Percentiles rank a stretch among this genome's conserved stretches.
These are phyloP conservation scores for Huntiella bhutanensis DNA, from an alignment of 2,329 filamentous ascomycete genomes.

Conservation along the genomic window DNA sequence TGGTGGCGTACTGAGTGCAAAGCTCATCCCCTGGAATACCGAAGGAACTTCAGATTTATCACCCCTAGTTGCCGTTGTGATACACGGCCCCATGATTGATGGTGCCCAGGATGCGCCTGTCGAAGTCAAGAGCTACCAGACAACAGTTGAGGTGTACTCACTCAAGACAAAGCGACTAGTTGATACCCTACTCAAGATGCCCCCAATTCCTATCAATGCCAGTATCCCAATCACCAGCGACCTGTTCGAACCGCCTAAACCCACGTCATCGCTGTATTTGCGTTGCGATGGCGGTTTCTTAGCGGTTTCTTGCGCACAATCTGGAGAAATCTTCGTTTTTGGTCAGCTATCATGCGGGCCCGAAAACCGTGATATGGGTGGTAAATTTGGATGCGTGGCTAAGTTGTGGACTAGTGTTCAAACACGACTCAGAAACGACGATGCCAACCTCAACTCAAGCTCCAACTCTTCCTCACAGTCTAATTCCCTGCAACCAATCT, in stretches of 20 bases:
- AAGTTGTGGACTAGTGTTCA: conserved; percentile 88
- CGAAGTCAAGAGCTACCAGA: conserved; percentile 52
- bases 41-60: conserved; percentile 27
- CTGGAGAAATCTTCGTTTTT: conserved; percentile 75
- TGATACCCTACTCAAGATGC: conserved; percentile 53
- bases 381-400: conserved; percentile 47
- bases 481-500: conserved; percentile 39
- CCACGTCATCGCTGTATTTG: conserved; percentile 54
- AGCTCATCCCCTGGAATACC: conserved; percentile 55
- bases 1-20: conserved; percentile 65
- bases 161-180: conserved; percentile 54
- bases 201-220: conserved; percentile 39
- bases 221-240: conserved; percentile 37
- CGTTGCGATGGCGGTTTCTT: conserved; percentile 54
- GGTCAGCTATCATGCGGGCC: conserved; percentile 23
- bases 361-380: conserved; percentile 23
- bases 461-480: conserved; percentile 25
- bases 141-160: conserved; percentile 76
- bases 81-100: conserved; percentile 55
- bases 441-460: conserved; percentile 17
- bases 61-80: conserved; percentile 58
- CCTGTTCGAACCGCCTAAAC: conserved; percentile 47
- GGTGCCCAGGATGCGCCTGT: conserved; percentile 17
- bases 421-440: conserved; percentile 31
- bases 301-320: conserved; percentile 58